Evolutionary conservation across 176 grass and related monocot genomes (phyloP).

Genomic region (Triticum timopheevii): DNA sequence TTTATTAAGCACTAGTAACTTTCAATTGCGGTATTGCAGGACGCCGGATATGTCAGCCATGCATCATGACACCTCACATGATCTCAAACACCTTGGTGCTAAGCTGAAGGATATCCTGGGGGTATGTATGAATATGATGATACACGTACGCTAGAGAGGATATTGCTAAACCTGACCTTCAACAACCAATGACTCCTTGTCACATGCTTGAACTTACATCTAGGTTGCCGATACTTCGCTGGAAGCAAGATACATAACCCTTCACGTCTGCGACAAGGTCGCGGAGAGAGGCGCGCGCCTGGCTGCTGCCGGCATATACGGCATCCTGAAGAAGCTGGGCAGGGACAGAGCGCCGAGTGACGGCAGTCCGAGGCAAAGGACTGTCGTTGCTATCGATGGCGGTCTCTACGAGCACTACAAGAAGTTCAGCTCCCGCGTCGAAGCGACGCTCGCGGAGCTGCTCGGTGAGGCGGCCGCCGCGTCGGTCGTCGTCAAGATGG

Average conservation of each 20-base stretch:
- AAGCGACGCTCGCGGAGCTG: conserved; percentile 58
- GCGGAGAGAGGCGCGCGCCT: conserved; percentile 69
- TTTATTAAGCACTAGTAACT: conserved; percentile 11
- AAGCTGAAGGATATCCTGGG: conserved; percentile 88
- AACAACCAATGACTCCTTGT: conserved; percentile 13
- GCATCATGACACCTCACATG: conserved; percentile 88
- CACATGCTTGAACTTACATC: conserved; percentile 9
- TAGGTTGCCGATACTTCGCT: conserved; percentile 59
- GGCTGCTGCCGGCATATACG: conserved; percentile 73
- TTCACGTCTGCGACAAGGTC: conserved; percentile 67
- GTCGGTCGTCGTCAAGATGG: conserved; percentile 66
- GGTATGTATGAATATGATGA: conserved; percentile 52
- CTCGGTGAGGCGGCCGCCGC: conserved; percentile 59
- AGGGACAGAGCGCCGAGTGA: conserved; percentile 40
- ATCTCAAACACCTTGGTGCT: conserved; percentile 68
- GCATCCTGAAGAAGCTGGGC: conserved; percentile 82
- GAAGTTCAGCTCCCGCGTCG: conserved; percentile 66
- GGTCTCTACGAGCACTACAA: conserved; percentile 86
- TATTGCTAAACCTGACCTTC: not conserved
- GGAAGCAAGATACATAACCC: conserved; percentile 72
- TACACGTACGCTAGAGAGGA: not conserved
- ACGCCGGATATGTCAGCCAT: conserved; percentile 89
- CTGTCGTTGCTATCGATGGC: conserved; percentile 73
- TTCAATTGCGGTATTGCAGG: conserved; percentile 39
- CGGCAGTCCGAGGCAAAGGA: conserved; percentile 33